A percentile compares a stretch with the other conserved stretches of the same genome.
Evolutionary conservation across 345 rosid genomes (phyloP).

Genomic region (Pugionium cornutum): DNA sequence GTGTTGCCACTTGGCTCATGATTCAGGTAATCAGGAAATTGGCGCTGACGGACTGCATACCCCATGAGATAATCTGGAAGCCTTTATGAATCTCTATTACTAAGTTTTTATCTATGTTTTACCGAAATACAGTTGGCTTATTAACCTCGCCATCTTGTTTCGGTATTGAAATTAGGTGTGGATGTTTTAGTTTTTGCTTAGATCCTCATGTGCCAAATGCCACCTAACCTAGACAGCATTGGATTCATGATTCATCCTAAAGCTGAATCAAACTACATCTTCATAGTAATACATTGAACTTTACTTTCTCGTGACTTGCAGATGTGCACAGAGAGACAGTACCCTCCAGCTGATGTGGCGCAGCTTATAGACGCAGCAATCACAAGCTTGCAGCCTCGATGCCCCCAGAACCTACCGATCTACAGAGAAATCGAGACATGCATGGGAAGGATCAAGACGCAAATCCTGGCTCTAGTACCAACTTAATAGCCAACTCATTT

Average conservation of each 20-base stretch:
- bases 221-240: neutral
- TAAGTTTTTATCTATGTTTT: slow-evolving; percentile 9
- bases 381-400: slow-evolving; percentile 77
- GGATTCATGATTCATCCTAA: slow-evolving; percentile 1
- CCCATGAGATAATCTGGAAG: slow-evolving; percentile 13
- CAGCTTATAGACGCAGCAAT: slow-evolving; percentile 82
- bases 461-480: slow-evolving; percentile 85
- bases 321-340: slow-evolving; percentile 86
- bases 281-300: slow-evolving; percentile 10
- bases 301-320: slow-evolving; percentile 42
- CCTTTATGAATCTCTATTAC: neutral
- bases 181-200: slow-evolving; percentile 2
- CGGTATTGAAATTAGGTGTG: slow-evolving; percentile 10
- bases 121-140: slow-evolving; percentile 9
- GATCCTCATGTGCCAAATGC: neutral
- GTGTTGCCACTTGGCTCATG: slow-evolving; percentile 85
- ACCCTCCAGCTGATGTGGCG: slow-evolving; percentile 92
- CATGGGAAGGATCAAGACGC: slow-evolving; percentile 95
- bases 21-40: slow-evolving; percentile 54
- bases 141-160: neutral
- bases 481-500: slow-evolving; percentile 40
- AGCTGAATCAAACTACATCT: slow-evolving; percentile 4
- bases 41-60: neutral
- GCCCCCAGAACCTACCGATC: slow-evolving; percentile 74
- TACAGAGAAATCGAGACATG: slow-evolving; percentile 85